Base-by-base conservation (phyloP, 2,329 filamentous ascomycete species). In the Huntiella savannae region DNA sequence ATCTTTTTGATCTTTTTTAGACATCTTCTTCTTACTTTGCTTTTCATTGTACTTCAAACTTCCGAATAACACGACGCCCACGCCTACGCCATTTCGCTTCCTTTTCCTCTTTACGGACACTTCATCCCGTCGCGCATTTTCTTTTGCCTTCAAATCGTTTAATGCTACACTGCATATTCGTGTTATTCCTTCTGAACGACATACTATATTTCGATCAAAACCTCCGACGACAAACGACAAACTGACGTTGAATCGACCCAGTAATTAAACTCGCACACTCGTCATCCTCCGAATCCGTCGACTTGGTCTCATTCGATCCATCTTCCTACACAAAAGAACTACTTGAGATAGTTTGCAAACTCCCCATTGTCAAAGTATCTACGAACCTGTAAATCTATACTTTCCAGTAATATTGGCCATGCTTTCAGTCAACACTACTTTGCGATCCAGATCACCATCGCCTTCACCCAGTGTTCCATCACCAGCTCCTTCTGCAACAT, bases 101-200 rank as follows among this genome's bases (percentile, higher is more conserved):
- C 10, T 17, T 39, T 37, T 16, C 13, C 35, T 37, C 15, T n/a
- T 13, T 37, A 28, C 22, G 6, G 22, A 28, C 22, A 28, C 22
- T 28, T 28, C 22, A 28, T 28, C 22, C 3, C 22, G 22, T 28
- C 22, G 22, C 22, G 22, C 22, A 28, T 28, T 28, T 28, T 28
- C 22, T 28, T 28, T 28, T 28, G 2, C 22, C 22, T 28, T 28
- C 22, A 28, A 28, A 28, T 28, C 22, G 16, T 40, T 11, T 45
- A 17, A 45, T 28, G 33, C 43, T 45, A 45, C 43, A 45, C 43
- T 45, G 43, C 43, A 45, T 45, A 45, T 22, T 19, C 34, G 36
- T 45, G 43, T 37, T 28, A 16, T 28, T 37, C 22, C 22, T 28
- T 28, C 22, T 28, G 6, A 28, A 28, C 22, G 22, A 28, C 22